Percentiles rank a stretch among this genome's conserved stretches.
phyloP scores from a whole-genome alignment of 352 stramenopile genomes.

The Pythium periplocum region DNA sequence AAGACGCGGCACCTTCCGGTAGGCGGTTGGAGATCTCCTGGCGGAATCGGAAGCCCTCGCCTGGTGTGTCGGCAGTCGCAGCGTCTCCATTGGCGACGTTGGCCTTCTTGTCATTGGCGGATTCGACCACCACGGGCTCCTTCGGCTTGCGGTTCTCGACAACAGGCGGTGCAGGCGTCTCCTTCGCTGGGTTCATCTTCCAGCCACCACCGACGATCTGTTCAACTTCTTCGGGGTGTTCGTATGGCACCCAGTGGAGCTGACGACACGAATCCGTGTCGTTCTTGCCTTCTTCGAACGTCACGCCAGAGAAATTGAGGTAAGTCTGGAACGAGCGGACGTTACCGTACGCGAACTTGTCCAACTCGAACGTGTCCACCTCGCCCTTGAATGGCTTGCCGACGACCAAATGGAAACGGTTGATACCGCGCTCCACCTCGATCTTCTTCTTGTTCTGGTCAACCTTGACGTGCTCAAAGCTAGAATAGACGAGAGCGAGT shows the following conservation, averaged over 20 bases:
- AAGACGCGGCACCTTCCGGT: constrained; percentile 7
- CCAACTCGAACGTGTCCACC: constrained; percentile 31
- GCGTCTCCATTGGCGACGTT: too few relatives aligned
- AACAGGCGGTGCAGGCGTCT: neutral
- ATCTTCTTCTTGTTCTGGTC: constrained; percentile 21
- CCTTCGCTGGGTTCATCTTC: constrained; percentile 21
- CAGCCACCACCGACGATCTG: constrained; percentile 23
- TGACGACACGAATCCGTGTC: constrained; percentile 31
- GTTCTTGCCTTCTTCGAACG: constrained; percentile 17
- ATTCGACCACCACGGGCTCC: too few relatives aligned
- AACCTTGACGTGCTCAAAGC: constrained; percentile 32
- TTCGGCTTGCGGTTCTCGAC: too few relatives aligned
- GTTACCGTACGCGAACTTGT: constrained; percentile 28
- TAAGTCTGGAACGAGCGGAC: constrained; percentile 27
- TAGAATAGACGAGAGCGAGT: constrained; percentile 5
- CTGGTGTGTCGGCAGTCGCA: neutral
- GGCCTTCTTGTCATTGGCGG: too few relatives aligned
- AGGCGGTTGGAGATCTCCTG: constrained; percentile 33
- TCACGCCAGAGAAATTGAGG: constrained; percentile 33
- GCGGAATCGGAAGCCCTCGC: constrained; percentile 27
- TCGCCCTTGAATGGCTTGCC: constrained; percentile 26
- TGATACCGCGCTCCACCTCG: constrained; percentile 24
- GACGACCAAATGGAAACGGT: constrained; percentile 33
- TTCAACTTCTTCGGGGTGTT: constrained; percentile 21
- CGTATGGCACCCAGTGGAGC: constrained; percentile 41